These are phyloP conservation scores for Scolecobasidium constrictum DNA, from an alignment of 2,329 filamentous ascomycete genomes.

Conservation along the genomic window DNA sequence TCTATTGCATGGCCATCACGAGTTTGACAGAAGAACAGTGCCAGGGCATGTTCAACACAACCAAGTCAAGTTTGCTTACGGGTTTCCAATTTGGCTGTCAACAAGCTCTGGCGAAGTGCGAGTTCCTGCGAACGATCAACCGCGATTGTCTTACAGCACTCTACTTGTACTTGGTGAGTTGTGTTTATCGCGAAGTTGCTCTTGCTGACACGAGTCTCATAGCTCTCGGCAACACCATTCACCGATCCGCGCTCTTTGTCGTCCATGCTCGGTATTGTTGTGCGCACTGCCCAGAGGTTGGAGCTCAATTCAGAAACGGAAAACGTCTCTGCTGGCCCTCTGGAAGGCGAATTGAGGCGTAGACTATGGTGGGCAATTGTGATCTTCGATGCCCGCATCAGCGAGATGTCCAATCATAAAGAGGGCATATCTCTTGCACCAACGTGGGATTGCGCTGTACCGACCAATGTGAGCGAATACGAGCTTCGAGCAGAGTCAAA, in stretches of 20 bases:
- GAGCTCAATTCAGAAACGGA: slow-evolving; percentile 50
- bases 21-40: slow-evolving; percentile 48
- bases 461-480: slow-evolving; percentile 44
- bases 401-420: slow-evolving; percentile 40
- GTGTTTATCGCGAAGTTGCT: slow-evolving; percentile 10
- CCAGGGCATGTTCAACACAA: slow-evolving; percentile 23
- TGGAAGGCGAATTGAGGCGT: slow-evolving; percentile 49
- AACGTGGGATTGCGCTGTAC: slow-evolving; percentile 32
- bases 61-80: slow-evolving; percentile 27
- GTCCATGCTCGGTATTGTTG: slow-evolving; percentile 49
- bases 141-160: slow-evolving; percentile 40
- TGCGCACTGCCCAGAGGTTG: slow-evolving; percentile 49
- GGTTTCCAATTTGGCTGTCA: slow-evolving; percentile 35
- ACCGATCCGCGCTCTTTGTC: slow-evolving; percentile 52
- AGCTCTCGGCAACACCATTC: slow-evolving; percentile 47
- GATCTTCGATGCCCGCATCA: slow-evolving; percentile 44
- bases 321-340: slow-evolving; percentile 40
- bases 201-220: slow-evolving; percentile 19
- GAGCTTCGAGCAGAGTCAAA: slow-evolving; percentile 33
- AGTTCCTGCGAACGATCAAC: slow-evolving; percentile 30
- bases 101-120: slow-evolving; percentile 34
- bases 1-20: slow-evolving; percentile 51
- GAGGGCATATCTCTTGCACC: not conserved
- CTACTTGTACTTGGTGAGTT: slow-evolving; percentile 42
- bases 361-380: slow-evolving; percentile 53